Base-by-base conservation (phyloP, 1,139 yeast species). In the Insectozyma bohioensis region DNA sequence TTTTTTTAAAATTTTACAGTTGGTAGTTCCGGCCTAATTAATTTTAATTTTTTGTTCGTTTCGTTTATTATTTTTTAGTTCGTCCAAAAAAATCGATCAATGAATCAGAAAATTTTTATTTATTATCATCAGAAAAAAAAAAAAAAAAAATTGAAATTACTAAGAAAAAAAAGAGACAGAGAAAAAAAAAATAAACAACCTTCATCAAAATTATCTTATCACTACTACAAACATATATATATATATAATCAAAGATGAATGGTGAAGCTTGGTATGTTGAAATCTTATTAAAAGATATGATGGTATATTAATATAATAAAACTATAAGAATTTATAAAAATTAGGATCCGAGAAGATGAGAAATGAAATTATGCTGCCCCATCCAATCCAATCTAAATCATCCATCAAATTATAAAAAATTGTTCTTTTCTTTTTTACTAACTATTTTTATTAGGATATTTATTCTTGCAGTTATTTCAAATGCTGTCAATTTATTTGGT, bases 401-500 rank as follows among this genome's bases (percentile, higher is more conserved):
- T n/a, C n/a, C n/a, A n/a, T n/a, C n/a, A n/a, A n/a, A n/a, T n/a
- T n/a, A n/a, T n/a, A n/a, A n/a, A n/a, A n/a, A 5, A 3, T 12
- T 22, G 13, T 10, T 11, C 7, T 18, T 18, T n/a, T 18, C 4
- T n/a, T n/a, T n/a, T 11, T 10, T 24, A 28, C 31, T 33, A 25
- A 30, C 36, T 20, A 14, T 24, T 24, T 24, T 10, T 24, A 12
- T 16, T 31, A 68, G 88, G 73, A 72, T 86, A 50, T 86, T 84
- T 61, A 80, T 85, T 44, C 72, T 85, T 52, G 90, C 96, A n/a
- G 95, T 88, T 35, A 57, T 88, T 42, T 72, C 80, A 45, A 90
- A 90, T 63, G 94, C 95, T 42, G 77, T 83, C 48, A 87, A 85
- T 72, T 72, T 90, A 65, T 88, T 90, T 56, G 71, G 85, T 20